phyloP scores from a whole-genome alignment of 768 basidiomycete genomes.

The Fibroporia radiculosa region DNA sequence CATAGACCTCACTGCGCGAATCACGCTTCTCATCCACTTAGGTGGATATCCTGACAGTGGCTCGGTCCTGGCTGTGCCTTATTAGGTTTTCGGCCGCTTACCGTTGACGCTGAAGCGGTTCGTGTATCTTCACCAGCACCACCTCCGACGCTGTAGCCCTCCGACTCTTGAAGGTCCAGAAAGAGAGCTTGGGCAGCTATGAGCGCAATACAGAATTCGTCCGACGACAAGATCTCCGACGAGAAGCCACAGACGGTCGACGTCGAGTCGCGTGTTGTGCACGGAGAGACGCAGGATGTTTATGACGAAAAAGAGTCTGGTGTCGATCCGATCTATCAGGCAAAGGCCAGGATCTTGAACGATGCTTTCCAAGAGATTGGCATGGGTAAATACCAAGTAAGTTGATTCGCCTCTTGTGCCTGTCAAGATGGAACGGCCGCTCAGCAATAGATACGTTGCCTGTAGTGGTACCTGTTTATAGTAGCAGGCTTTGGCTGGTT shows the following conservation, averaged over 20 bases:
- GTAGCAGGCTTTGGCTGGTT: slow-evolving; percentile 73
- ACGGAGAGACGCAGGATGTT: slow-evolving; percentile 19
- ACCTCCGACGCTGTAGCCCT: too few relatives aligned
- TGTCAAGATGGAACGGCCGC: not conserved
- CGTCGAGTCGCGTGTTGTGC: not conserved
- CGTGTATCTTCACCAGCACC: too few relatives aligned
- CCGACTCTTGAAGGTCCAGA: too few relatives aligned
- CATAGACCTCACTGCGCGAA: too few relatives aligned
- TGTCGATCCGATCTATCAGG: slow-evolving; percentile 39
- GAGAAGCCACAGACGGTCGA: not conserved
- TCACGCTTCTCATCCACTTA: too few relatives aligned
- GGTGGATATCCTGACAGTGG: too few relatives aligned
- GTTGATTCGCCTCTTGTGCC: slow-evolving; percentile 4
- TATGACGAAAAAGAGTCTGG: slow-evolving; percentile 26
- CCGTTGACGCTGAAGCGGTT: too few relatives aligned
- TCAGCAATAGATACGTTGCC: not conserved
- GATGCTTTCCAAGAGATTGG: slow-evolving; percentile 44
- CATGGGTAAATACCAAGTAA: slow-evolving; percentile 49
- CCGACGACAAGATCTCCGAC: slow-evolving; percentile 3
- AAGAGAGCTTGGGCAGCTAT: too few relatives aligned
- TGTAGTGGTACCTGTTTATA: slow-evolving; percentile 52
- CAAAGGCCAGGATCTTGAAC: slow-evolving; percentile 41
- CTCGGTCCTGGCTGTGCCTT: too few relatives aligned
- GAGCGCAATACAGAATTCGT: not conserved
- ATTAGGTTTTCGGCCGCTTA: too few relatives aligned